phyloP scores from a whole-genome alignment of 225 moss, liverwort and hornwort species.

The Physcomitrellopsis africana region DNA sequence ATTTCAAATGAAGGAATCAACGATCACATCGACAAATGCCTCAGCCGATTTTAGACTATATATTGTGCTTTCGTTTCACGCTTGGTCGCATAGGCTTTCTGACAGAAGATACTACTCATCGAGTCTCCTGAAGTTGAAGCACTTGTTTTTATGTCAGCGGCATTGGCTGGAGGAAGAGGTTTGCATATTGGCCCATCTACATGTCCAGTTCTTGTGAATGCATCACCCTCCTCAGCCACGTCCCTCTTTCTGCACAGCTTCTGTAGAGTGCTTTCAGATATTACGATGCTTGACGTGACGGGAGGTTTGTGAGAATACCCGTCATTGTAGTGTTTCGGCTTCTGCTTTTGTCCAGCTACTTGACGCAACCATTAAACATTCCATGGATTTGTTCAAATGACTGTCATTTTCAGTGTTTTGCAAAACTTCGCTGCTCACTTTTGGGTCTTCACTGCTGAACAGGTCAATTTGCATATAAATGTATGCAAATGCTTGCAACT shows the following conservation, averaged over 20 bases:
- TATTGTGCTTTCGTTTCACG: conserved; percentile 12
- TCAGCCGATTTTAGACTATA: conserved; percentile 39
- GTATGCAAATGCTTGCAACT: too few species aligned
- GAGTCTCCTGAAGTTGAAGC: background rate
- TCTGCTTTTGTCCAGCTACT: conserved; percentile 2
- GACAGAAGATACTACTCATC: conserved; percentile 17
- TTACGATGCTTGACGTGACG: background rate
- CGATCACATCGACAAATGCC: conserved; percentile 53
- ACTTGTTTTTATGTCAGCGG: conserved; percentile 7
- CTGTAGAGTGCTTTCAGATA: conserved; percentile 20
- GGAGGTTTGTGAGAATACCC: conserved; percentile 7
- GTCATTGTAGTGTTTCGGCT: conserved; percentile 7
- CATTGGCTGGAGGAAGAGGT: conserved; percentile 25
- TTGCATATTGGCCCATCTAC: conserved; percentile 21
- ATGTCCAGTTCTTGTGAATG: conserved; percentile 16
- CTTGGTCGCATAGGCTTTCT: background rate
- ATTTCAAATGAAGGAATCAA: conserved; percentile 51
- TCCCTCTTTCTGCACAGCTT: conserved; percentile 8
- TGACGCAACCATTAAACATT: too few species aligned
- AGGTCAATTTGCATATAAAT: too few species aligned
- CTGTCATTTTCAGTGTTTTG: too few species aligned
- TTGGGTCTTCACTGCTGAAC: too few species aligned
- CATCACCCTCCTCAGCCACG: conserved; percentile 16
- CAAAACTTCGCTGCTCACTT: too few species aligned
- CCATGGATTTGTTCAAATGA: too few species aligned